These are phyloP conservation scores for Annulohypoxylon stygium DNA, from an alignment of 495 filamentous ascomycete genomes.

Conservation along the genomic window DNA sequence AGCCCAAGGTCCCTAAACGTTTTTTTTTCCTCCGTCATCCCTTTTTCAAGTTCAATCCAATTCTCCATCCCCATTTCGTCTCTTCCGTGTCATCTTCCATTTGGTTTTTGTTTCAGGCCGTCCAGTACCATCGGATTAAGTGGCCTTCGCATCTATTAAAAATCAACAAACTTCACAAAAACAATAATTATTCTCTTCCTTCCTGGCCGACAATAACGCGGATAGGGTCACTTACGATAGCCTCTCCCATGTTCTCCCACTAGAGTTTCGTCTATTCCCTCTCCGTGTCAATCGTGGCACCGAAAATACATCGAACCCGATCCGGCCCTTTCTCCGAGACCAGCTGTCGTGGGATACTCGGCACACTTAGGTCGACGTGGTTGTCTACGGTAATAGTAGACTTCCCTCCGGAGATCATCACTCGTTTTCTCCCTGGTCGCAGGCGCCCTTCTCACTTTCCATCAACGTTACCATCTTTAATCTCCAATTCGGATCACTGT, in stretches of 20 bases:
- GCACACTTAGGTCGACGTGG: conserved; percentile 46
- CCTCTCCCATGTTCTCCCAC: conserved; percentile 48
- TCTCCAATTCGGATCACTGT: conserved; percentile 21
- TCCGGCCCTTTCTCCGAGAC: conserved; percentile 46
- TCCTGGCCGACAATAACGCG: conserved; percentile 36
- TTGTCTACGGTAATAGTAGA: conserved; percentile 66
- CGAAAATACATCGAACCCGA: conserved; percentile 38
- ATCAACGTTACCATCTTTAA: conserved; percentile 55
- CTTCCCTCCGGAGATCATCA: conserved; percentile 56
- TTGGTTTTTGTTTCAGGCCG: conserved; percentile 34
- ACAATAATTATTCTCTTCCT: conserved; percentile 38
- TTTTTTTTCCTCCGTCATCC: conserved; percentile 43
- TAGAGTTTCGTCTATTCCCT: conserved; percentile 41
- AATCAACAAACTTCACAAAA: conserved; percentile 36
- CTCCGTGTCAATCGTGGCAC: conserved; percentile 51
- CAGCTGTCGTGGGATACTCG: conserved; percentile 52
- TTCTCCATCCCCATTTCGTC: conserved; percentile 18
- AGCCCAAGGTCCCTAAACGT: conserved; percentile 34
- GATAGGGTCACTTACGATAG: conserved; percentile 49
- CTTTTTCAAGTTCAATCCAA: conserved; percentile 39
- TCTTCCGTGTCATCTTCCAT: conserved; percentile 39
- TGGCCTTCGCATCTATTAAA: conserved; percentile 32
- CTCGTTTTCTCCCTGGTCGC: conserved; percentile 62
- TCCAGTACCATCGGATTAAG: conserved; percentile 27
- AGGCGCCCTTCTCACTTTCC: conserved; percentile 68